Evolutionary conservation across 257 asterid species (phyloP), one percentile per base, ranked within the genome.

Genomic region (Asclepias syriaca): DNA sequence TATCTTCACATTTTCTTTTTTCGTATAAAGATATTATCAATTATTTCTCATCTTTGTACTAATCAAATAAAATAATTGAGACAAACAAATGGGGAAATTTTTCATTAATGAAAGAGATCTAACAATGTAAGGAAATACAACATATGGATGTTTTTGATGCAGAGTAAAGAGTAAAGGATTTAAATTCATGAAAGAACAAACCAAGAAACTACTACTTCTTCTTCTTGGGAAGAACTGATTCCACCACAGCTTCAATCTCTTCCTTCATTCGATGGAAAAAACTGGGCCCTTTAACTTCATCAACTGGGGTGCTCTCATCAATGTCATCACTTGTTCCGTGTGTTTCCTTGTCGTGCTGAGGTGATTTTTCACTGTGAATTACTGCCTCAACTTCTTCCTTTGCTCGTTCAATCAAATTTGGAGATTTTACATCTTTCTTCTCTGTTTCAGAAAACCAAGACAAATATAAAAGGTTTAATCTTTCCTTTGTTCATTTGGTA

Each of bases 221-320:
- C 74, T 92, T 88, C 83, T 88, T 88, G 24, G 89, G 90, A 66
- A 73, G 75, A 45, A 88, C 75, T 14, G 95, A 75, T 66, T 68
- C 85, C 0, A 83, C 92, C 66, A 91, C 79, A 66, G 97, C 98
- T 84, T 89, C 98, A 22, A 89, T 59, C 79, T 94, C 98, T 84
- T 94, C 98, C 87, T 88, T 91, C 11, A 78, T 87, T 5, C 98
- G 87, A 34, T 86, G 84, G 59, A 91, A 71, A 5, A 94, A 85
- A 49, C 85, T 50, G 6, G 98, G 98, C 11, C 88, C 97, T 75
- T 89, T 91, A 24, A 94, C 88, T 69, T 87, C 93, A 67, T 86
- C 93, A 8, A 83, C 71, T 0, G 87, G 85, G 37, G 98, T 91
- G 74, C 72, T 85, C 71, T 81, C 86, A 70, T 87, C 84, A 29